phyloP scores from a whole-genome alignment of 2,329 filamentous ascomycete species.

The Xenosphaeropsis pyriputrescens region DNA sequence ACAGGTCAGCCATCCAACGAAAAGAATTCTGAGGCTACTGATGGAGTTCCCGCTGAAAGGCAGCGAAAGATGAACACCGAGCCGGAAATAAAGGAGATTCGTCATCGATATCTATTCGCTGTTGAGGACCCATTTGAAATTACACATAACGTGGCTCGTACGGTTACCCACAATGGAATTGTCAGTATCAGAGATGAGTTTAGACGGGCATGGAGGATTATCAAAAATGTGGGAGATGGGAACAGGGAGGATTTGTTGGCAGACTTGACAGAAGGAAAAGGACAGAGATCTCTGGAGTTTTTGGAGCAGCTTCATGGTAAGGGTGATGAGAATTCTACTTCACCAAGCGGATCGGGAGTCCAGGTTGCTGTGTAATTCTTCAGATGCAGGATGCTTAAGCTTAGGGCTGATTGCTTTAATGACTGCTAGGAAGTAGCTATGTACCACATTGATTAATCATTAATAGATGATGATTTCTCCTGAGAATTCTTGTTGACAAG shows the following conservation, averaged over 20 bases:
- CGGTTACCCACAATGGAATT: slow-evolving; percentile 71
- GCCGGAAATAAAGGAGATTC: slow-evolving; percentile 44
- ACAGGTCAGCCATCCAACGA: background rate
- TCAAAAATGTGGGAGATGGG: slow-evolving; percentile 28
- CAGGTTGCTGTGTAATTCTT: background rate
- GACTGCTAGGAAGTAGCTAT: too few species aligned
- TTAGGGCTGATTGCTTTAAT: too few species aligned
- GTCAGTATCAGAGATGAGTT: slow-evolving; percentile 76
- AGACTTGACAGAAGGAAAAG: slow-evolving; percentile 1
- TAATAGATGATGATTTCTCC: too few species aligned
- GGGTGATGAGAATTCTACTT: too few species aligned
- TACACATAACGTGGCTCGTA: slow-evolving; percentile 77
- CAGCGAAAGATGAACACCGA: slow-evolving; percentile 7
- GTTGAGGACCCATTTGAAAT: slow-evolving; percentile 88
- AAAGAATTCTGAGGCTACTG: background rate
- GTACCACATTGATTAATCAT: too few species aligned
- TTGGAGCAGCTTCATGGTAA: slow-evolving; percentile 12
- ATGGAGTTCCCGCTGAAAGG: slow-evolving; percentile 5
- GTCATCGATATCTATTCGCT: slow-evolving; percentile 71
- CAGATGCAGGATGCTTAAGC: background rate
- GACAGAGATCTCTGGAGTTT: slow-evolving; percentile 3
- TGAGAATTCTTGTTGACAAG: too few species aligned
- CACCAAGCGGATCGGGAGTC: too few species aligned
- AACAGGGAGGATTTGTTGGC: slow-evolving; percentile 4
- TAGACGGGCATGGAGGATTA: slow-evolving; percentile 61